phyloP scores from a whole-genome alignment of 345 rosid species.

The Citropsis articulata region DNA sequence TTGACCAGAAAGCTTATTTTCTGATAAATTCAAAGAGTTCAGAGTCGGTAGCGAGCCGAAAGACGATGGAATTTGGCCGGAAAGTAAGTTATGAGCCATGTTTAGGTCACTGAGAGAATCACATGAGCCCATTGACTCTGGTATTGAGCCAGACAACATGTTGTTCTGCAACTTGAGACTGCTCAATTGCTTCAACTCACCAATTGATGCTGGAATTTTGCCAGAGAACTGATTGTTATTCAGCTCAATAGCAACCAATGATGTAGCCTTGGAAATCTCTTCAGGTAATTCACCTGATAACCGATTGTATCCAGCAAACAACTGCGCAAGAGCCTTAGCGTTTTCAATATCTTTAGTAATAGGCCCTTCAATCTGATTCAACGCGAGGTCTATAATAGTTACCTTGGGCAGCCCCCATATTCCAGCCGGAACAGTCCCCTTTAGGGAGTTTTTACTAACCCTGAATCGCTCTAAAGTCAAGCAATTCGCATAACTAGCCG shows the following conservation, averaged over 20 bases:
- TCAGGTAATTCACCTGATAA: constrained; percentile 69
- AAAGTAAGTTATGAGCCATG: constrained; percentile 64
- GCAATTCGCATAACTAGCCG: constrained; percentile 62
- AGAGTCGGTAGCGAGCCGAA: constrained; percentile 66
- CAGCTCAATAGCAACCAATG: constrained; percentile 44
- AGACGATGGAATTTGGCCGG: constrained; percentile 64
- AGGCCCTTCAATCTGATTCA: constrained; percentile 58
- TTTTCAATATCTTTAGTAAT: constrained; percentile 54
- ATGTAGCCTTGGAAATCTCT: constrained; percentile 51
- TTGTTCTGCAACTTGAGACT: constrained; percentile 64
- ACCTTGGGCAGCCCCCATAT: constrained; percentile 78
- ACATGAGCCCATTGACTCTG: constrained; percentile 62
- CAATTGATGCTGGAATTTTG: constrained; percentile 50
- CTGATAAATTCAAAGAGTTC: constrained; percentile 69
- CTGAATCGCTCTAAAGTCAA: constrained; percentile 58
- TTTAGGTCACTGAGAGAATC: constrained; percentile 52
- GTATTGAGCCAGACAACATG: constrained; percentile 55
- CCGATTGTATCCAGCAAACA: constrained; percentile 48
- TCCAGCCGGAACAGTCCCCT: constrained; percentile 70
- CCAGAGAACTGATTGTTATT: constrained; percentile 65
- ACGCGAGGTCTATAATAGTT: constrained; percentile 56
- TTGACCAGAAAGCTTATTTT: constrained; percentile 57
- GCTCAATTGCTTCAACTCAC: constrained; percentile 48
- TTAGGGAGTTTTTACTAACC: constrained; percentile 59
- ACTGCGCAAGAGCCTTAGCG: constrained; percentile 47